phyloP scores from a whole-genome alignment of 1,284 basidiomycete genomes.

The Bjerkandera adusta region DNA sequence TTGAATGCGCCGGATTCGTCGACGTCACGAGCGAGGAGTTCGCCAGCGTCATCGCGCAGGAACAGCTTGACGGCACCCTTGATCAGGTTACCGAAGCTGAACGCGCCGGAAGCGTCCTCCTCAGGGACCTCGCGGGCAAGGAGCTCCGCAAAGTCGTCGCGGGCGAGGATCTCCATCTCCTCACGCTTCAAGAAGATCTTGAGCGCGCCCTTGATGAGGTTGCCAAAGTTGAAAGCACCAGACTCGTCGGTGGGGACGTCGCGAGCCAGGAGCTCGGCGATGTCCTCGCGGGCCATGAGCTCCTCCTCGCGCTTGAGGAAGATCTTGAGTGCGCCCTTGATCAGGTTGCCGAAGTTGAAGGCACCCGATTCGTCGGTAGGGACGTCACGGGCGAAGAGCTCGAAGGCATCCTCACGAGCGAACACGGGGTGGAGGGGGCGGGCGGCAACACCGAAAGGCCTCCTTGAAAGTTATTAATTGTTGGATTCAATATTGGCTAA shows the following conservation, averaged over 20 bases:
- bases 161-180: constrained; percentile 4
- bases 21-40: background rate
- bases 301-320: background rate
- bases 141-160: too few relatives aligned
- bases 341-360: background rate
- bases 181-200: background rate
- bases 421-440: too few relatives aligned
- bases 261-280: constrained; percentile 3
- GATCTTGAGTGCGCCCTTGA: background rate
- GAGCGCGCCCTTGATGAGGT: background rate
- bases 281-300: too few relatives aligned
- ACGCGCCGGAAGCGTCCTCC: too few relatives aligned
- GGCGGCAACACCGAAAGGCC: background rate
- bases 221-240: constrained; percentile 6
- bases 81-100: too few relatives aligned
- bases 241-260: constrained; percentile 3
- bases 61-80: too few relatives aligned
- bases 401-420: too few relatives aligned
- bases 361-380: background rate
- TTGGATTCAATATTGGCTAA: background rate
- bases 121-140: too few relatives aligned
- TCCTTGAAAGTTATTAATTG: background rate
- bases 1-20: constrained; percentile 4
- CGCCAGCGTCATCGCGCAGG: too few relatives aligned
- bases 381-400: background rate